Conservation (phyloP, 2,329 filamentous ascomycete species). For the Helminthosporium solani region DNA sequence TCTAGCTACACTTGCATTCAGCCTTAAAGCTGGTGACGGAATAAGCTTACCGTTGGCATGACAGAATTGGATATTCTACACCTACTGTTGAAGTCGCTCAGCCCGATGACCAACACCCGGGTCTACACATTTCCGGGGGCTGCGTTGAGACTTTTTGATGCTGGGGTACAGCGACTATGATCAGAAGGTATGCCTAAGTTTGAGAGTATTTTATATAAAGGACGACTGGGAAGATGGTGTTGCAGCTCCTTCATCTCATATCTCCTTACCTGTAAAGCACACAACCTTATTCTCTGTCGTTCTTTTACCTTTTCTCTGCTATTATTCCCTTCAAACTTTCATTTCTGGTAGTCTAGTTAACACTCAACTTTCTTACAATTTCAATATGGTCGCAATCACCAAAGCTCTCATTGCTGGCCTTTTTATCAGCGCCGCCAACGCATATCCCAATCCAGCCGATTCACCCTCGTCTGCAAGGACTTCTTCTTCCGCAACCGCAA, state of each 20-base stretch:
- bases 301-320: slow-evolving; percentile 18
- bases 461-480: not conserved
- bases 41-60: slow-evolving; percentile 14
- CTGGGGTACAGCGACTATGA: not conserved
- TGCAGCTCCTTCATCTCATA: slow-evolving; percentile 15
- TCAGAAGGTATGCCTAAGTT: slow-evolving; percentile 1
- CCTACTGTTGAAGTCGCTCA: not conserved
- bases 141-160: not conserved
- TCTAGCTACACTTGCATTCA: not conserved
- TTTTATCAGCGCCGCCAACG: slow-evolving; percentile 32
- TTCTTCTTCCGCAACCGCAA: slow-evolving; percentile 8
- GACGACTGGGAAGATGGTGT: not conserved
- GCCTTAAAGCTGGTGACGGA: slow-evolving; percentile 5
- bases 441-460: slow-evolving; percentile 24
- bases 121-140: slow-evolving; percentile 4
- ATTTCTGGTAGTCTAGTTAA: slow-evolving; percentile 16
- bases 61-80: not conserved
- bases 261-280: slow-evolving; percentile 30
- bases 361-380: slow-evolving; percentile 14
- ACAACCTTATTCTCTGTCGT: slow-evolving; percentile 28
- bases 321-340: slow-evolving; percentile 19
- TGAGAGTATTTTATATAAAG: slow-evolving; percentile 28
- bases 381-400: slow-evolving; percentile 39
- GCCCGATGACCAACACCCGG: slow-evolving; percentile 5
- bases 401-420: slow-evolving; percentile 38